Conservation (phyloP, 805 yeast genomes). For the Metschnikowia reukaufii region DNA sequence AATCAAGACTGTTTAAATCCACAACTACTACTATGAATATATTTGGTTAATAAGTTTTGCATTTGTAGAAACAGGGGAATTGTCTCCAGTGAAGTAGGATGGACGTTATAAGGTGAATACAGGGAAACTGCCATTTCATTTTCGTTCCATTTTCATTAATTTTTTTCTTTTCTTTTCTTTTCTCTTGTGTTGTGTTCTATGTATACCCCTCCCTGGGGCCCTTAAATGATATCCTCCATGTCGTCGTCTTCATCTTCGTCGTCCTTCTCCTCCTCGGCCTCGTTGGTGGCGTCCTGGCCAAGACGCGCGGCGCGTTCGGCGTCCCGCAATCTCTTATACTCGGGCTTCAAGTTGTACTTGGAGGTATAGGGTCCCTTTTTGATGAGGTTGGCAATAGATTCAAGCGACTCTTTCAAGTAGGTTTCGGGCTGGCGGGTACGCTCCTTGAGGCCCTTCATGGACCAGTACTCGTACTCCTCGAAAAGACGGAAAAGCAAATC, state of each 20-base stretch:
- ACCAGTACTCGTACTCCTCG: constrained; percentile 96
- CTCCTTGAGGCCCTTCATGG: constrained; percentile 89
- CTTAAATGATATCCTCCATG: constrained; percentile 45
- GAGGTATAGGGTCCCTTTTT: constrained; percentile 96
- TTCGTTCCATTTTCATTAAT: no score
- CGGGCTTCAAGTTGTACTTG: constrained; percentile 86
- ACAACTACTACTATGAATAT: constrained; percentile 10
- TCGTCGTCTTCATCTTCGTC: constrained; percentile 52
- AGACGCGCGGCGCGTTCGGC: constrained; percentile 70
- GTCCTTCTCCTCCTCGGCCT: constrained; percentile 41
- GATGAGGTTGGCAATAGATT: constrained; percentile 82
- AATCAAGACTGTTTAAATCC: constrained; percentile 50
- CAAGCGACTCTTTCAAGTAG: constrained; percentile 86
- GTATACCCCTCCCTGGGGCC: neutral
- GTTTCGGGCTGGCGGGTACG: constrained; percentile 95
- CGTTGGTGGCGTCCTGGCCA: constrained; percentile 40
- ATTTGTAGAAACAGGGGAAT: neutral
- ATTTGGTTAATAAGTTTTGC: constrained; percentile 7
- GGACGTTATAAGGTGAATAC: no score
- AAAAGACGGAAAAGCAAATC: constrained; percentile 85
- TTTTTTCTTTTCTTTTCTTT: neutral
- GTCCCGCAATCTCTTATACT: constrained; percentile 77
- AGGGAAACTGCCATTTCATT: no score
- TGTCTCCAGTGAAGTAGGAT: no score
- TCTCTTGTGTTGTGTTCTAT: neutral